A percentile compares a stretch with the other conserved stretches of the same genome.
phyloP scores from a whole-genome alignment of 768 basidiomycete species.

The Naganishia vishniacii region DNA sequence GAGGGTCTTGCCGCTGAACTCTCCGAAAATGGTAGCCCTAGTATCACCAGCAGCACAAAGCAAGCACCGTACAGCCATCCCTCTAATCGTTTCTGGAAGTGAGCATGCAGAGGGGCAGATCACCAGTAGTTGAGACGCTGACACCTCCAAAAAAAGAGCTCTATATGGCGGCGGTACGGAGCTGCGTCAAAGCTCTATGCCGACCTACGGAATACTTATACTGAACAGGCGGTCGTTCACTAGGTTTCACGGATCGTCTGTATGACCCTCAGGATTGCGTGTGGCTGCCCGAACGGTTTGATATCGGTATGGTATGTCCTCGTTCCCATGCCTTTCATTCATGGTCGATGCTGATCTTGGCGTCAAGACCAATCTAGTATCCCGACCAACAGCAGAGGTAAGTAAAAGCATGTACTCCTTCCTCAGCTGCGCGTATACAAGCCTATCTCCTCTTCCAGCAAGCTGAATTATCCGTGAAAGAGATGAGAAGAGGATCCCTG shows the following conservation, averaged over 20 bases:
- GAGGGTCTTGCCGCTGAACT: neutral
- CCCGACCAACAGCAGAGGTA: constrained; percentile 64
- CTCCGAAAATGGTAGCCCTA: neutral
- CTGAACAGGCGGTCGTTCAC: neutral
- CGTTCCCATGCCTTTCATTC: no score
- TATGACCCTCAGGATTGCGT: constrained; percentile 16
- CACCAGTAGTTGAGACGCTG: no score
- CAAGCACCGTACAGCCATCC: constrained; percentile 16
- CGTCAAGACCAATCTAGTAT: constrained; percentile 67
- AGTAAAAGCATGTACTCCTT: constrained; percentile 58
- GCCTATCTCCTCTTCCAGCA: constrained; percentile 32
- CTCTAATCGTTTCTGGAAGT: constrained; percentile 21
- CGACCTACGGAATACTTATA: no score
- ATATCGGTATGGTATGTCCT: constrained; percentile 61
- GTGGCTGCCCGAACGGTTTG: constrained; percentile 49
- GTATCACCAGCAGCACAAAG: constrained; percentile 14
- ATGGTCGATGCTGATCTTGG: neutral
- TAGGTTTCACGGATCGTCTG: constrained; percentile 13
- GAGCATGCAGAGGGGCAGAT: no score
- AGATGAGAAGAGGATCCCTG: constrained; percentile 54
- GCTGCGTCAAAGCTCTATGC: no score
- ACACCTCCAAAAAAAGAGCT: no score
- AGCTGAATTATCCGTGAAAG: constrained; percentile 45
- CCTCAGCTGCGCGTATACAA: neutral
- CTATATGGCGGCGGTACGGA: constrained; percentile 15